Evolutionary conservation across 208 protist species (phyloP).

Genomic region (Crithidia sp.): DNA sequence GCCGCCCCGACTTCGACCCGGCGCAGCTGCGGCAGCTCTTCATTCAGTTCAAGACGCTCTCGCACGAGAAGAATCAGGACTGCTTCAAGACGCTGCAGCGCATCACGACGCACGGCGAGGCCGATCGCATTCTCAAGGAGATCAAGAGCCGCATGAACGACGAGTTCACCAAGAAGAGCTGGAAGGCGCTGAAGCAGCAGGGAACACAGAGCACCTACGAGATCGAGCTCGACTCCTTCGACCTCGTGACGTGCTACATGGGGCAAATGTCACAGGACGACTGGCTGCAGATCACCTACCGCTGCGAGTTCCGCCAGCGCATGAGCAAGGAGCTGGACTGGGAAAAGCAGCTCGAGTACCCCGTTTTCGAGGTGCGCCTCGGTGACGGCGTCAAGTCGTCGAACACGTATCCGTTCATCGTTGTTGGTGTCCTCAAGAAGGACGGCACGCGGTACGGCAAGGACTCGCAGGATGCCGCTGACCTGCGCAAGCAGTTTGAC

Average conservation of each 20-base stretch:
- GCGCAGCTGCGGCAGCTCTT: conserved; percentile 77
- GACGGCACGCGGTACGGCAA: conserved; percentile 92
- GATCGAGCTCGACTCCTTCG: conserved; percentile 86
- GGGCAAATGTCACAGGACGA: conserved; percentile 91
- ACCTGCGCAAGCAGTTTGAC: conserved; percentile 91
- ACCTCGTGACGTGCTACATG: conserved; percentile 89
- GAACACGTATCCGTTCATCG: conserved; percentile 86
- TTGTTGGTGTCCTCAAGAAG: conserved; percentile 85
- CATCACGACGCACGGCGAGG: conserved; percentile 89
- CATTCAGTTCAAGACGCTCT: conserved; percentile 72
- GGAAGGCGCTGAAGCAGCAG: conserved; percentile 82
- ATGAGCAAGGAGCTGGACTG: conserved; percentile 59
- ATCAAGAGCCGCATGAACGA: conserved; percentile 81
- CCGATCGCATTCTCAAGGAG: conserved; percentile 81
- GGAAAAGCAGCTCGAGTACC: conserved; percentile 82
- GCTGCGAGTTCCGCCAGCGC: conserved; percentile 84
- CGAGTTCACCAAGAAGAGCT: conserved; percentile 89
- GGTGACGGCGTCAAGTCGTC: conserved; percentile 74
- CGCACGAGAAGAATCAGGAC: conserved; percentile 64
- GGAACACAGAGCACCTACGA: conserved; percentile 71
- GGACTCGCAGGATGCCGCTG: conserved; percentile 87
- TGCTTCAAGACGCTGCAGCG: conserved; percentile 75
- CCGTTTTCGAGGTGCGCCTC: conserved; percentile 89
- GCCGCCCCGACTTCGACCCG: conserved; percentile 81
- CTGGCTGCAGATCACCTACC: conserved; percentile 91